phyloP scores from a whole-genome alignment of 805 yeast species.

The Schwanniomyces yamadae region DNA sequence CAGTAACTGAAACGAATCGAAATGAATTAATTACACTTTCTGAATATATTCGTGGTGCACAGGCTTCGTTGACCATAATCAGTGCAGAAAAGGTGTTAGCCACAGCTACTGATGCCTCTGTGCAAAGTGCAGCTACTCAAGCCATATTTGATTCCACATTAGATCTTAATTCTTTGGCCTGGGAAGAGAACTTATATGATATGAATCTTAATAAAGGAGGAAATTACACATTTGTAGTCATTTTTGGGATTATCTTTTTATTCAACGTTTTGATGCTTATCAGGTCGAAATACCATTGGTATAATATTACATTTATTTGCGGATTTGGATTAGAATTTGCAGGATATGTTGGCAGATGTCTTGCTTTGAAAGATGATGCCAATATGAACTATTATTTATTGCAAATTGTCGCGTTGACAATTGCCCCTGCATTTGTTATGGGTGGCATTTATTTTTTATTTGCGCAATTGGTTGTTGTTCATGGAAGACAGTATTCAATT shows the following conservation, averaged over 20 bases:
- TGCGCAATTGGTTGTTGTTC: constrained; percentile 39
- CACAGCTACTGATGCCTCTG: constrained; percentile 33
- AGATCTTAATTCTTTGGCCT: constrained; percentile 28
- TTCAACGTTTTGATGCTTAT: constrained; percentile 26
- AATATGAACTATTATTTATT: constrained; percentile 22
- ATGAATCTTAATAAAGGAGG: constrained; percentile 26
- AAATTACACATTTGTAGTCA: constrained; percentile 29
- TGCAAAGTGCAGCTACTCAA: constrained; percentile 29
- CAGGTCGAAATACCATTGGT: constrained; percentile 40
- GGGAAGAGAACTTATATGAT: constrained; percentile 28
- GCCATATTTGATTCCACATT: constrained; percentile 32
- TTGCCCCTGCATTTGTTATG: constrained; percentile 45
- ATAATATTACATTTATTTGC: constrained; percentile 33
- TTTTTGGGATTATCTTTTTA: constrained; percentile 24
- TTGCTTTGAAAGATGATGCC: constrained; percentile 24
- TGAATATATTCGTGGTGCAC: constrained; percentile 29
- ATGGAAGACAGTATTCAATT: constrained; percentile 36
- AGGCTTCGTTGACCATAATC: constrained; percentile 36
- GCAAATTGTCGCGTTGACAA: constrained; percentile 36
- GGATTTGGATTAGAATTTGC: constrained; percentile 36
- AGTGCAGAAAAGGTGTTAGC: constrained; percentile 36
- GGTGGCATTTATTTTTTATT: constrained; percentile 41
- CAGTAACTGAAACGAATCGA: constrained; percentile 20
- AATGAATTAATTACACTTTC: constrained; percentile 22
- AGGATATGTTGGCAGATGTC: constrained; percentile 40